These are phyloP conservation scores for Nannochloropsis granulata DNA, from an alignment of 108 stramenopile species.

Conservation along the genomic window DNA sequence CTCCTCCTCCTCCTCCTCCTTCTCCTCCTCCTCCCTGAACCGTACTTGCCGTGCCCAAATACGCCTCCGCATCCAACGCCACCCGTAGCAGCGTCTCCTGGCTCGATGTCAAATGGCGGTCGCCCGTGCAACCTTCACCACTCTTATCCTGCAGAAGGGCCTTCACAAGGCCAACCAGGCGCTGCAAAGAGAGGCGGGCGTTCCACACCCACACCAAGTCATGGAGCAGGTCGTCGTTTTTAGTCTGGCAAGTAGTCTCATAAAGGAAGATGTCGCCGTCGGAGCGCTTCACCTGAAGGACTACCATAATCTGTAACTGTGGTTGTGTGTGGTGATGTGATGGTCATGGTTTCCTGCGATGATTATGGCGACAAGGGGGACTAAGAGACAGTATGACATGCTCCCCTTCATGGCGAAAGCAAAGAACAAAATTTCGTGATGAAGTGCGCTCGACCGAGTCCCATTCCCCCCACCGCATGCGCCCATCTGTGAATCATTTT, in stretches of 20 bases:
- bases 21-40: not conserved
- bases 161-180: not conserved
- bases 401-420: too few species aligned
- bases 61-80: conserved; percentile 37
- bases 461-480: too few species aligned
- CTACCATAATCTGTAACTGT: conserved; percentile 3
- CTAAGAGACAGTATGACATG: too few species aligned
- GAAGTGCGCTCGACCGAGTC: too few species aligned
- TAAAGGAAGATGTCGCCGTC: conserved; percentile 51
- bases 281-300: conserved; percentile 21
- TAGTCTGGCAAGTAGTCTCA: conserved; percentile 47
- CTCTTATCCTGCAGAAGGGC: not conserved
- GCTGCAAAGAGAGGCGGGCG: not conserved
- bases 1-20: not conserved
- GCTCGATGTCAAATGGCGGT: conserved; percentile 46
- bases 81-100: conserved; percentile 42
- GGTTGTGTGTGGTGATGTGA: too few species aligned
- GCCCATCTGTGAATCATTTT: too few species aligned
- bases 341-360: too few species aligned
- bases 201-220: conserved; percentile 37
- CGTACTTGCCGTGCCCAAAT: not conserved
- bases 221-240: conserved; percentile 53
- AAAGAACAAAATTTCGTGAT: too few species aligned
- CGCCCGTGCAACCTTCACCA: conserved; percentile 25
- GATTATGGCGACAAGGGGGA: too few species aligned